Evolutionary conservation across 139 green algal species (phyloP).

Genomic region (Zygnema circumcarinatum): DNA sequence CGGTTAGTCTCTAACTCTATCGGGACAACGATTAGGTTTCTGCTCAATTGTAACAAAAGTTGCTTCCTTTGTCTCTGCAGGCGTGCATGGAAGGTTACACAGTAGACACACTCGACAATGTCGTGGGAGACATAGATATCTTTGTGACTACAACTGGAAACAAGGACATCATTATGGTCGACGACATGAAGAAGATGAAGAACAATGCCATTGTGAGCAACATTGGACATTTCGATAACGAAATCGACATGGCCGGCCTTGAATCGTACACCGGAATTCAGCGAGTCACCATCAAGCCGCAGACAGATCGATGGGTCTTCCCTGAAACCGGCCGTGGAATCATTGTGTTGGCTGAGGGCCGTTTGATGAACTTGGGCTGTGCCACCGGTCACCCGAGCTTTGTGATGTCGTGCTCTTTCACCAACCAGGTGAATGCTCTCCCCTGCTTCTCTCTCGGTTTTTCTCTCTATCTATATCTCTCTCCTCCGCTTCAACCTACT

Average conservation of each 20-base stretch:
- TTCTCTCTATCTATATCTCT: no score
- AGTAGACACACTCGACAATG: slow-evolving; percentile 84
- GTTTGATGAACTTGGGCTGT: slow-evolving; percentile 99
- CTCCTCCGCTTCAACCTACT: neutral
- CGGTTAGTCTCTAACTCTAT: no score
- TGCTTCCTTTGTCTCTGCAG: slow-evolving; percentile 46
- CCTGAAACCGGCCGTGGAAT: slow-evolving; percentile 95
- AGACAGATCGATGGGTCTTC: slow-evolving; percentile 97
- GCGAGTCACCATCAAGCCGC: slow-evolving; percentile 98
- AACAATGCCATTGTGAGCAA: slow-evolving; percentile 99
- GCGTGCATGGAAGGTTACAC: slow-evolving; percentile 91
- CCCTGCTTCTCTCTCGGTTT: no score
- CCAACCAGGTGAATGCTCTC: slow-evolving; percentile 85
- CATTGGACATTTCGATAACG: slow-evolving; percentile 99
- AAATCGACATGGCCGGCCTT: slow-evolving; percentile 99
- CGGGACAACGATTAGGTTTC: no score
- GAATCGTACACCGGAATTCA: slow-evolving; percentile 89
- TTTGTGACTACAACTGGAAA: slow-evolving; percentile 99
- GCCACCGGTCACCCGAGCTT: slow-evolving; percentile 99
- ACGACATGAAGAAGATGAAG: slow-evolving; percentile 99
- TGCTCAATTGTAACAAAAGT: no score
- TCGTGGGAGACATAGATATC: slow-evolving; percentile 87
- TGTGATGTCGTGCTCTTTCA: slow-evolving; percentile 99
- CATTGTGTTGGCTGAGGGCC: slow-evolving; percentile 96
- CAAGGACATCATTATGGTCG: slow-evolving; percentile 98